Percentiles rank a stretch among this genome's conserved stretches.
These are phyloP conservation scores for Arabidopsis arenosa DNA, from an alignment of 345 rosid genomes.

Conservation along the genomic window DNA sequence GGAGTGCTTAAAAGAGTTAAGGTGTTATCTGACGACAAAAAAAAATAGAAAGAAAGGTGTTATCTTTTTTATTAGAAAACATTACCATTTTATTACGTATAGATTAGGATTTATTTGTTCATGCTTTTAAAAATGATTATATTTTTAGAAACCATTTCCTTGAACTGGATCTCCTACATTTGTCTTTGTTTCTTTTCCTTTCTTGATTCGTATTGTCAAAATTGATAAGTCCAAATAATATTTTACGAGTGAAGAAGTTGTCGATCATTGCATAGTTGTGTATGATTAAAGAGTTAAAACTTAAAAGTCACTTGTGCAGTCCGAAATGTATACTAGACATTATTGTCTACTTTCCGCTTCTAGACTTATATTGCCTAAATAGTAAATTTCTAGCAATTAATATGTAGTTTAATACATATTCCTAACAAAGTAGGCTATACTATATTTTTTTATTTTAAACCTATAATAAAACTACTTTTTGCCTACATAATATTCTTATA, in stretches of 20 bases:
- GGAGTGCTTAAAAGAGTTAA: neutral
- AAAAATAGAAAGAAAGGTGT: neutral
- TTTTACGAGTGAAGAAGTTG: slow-evolving; percentile 9
- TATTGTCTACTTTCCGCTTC: slow-evolving; percentile 9
- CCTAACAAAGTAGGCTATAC: slow-evolving; percentile 13
- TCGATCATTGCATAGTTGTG: slow-evolving; percentile 9
- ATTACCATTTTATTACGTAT: neutral
- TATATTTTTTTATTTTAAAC: neutral
- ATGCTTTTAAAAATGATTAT: neutral
- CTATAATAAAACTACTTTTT: slow-evolving; percentile 13
- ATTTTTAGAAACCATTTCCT: neutral
- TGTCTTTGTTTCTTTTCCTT: neutral
- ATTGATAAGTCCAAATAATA: neutral
- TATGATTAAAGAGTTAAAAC: slow-evolving; percentile 7
- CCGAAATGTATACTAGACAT: slow-evolving; percentile 12
- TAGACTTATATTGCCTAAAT: slow-evolving; percentile 10
- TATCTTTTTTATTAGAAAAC: neutral
- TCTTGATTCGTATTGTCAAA: neutral
- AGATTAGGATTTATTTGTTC: neutral
- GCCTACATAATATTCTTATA: slow-evolving; percentile 20
- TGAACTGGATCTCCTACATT: neutral
- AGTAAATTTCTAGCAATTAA: neutral
- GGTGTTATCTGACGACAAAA: neutral
- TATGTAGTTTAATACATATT: neutral
- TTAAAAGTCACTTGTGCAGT: slow-evolving; percentile 8